Evolutionary conservation across 2,329 filamentous ascomycete genomes (phyloP).

Genomic region (Diaporthe vaccinii): DNA sequence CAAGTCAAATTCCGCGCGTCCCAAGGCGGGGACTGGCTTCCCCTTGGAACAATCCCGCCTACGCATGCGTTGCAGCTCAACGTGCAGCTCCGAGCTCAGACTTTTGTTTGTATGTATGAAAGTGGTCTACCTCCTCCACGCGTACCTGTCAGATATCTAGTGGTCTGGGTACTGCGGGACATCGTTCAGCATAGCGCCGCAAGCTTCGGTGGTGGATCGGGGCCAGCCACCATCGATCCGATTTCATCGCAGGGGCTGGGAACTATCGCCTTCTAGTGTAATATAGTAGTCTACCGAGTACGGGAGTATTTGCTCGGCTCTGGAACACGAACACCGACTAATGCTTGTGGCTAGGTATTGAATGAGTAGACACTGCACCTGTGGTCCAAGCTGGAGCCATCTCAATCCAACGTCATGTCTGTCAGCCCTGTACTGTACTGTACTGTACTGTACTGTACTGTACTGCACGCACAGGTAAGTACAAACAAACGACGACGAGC

Average conservation of each 20-base stretch:
- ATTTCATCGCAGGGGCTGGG: constrained; percentile 2
- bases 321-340: background rate
- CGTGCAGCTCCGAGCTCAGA: constrained; percentile 14
- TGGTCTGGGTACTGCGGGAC: background rate
- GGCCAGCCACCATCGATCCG: background rate
- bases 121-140: background rate
- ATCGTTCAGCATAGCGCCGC: background rate
- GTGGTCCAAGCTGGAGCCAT: background rate
- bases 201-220: background rate
- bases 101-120: background rate
- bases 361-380: no score
- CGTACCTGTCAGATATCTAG: background rate
- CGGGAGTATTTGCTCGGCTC: background rate
- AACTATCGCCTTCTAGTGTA: constrained; percentile 2
- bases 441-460: background rate
- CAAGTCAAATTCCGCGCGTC: constrained; percentile 15
- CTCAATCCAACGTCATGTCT: background rate
- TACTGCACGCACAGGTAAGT: background rate
- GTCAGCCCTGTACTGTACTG: background rate
- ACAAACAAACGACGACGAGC: background rate
- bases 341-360: no score
- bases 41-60: background rate
- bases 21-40: background rate
- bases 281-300: background rate
- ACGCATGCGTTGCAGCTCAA: constrained; percentile 9